A percentile compares a stretch with the other conserved stretches of the same genome.
These are phyloP conservation scores for Carex scoparia DNA, from an alignment of 176 grass and related monocot species.

Conservation along the genomic window DNA sequence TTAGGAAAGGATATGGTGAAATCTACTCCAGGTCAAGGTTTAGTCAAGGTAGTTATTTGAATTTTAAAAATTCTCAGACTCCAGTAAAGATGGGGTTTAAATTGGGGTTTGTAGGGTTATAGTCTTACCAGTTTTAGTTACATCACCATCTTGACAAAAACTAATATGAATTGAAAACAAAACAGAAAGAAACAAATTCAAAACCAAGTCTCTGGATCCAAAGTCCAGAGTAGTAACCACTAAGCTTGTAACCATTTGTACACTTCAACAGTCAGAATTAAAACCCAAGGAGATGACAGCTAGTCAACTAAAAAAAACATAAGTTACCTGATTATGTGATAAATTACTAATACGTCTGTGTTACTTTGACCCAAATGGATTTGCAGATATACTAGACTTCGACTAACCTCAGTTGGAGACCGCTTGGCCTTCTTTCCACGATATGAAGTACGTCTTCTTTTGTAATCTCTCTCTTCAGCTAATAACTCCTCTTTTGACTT, in stretches of 20 bases:
- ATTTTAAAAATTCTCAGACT: neutral
- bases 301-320: slow-evolving; percentile 5
- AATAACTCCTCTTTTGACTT: slow-evolving; percentile 91
- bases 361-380: neutral
- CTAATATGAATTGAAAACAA: neutral
- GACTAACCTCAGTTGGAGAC: slow-evolving; percentile 67
- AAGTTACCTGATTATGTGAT: neutral
- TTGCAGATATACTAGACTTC: slow-evolving; percentile 13
- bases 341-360: neutral
- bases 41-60: neutral
- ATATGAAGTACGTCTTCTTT: slow-evolving; percentile 85
- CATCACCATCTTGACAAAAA: neutral
- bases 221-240: slow-evolving; percentile 34
- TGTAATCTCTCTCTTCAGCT: slow-evolving; percentile 99
- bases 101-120: neutral
- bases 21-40: neutral
- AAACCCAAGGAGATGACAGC: neutral
- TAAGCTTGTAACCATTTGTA: slow-evolving; percentile 18
- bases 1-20: neutral
- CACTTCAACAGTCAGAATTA: neutral
- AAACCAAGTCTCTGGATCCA: slow-evolving; percentile 31
- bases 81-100: neutral
- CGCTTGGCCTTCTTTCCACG: slow-evolving; percentile 89
- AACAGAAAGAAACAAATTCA: slow-evolving; percentile 15
- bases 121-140: neutral